These are phyloP conservation scores for Puccinia triticina DNA, from an alignment of 1,284 basidiomycete species.

Conservation along the genomic window DNA sequence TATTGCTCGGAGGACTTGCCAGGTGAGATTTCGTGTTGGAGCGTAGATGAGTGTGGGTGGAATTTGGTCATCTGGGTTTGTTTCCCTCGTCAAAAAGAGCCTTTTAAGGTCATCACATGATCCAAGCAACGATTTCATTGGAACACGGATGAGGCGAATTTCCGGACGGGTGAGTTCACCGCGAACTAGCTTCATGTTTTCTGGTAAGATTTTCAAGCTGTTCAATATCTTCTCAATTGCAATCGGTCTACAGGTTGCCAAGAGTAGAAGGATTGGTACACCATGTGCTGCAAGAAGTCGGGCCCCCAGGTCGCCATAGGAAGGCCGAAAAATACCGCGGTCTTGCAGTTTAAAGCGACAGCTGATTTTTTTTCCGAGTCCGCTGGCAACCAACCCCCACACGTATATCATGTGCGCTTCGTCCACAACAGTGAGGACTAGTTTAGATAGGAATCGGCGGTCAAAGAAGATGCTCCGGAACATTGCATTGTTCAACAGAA, in stretches of 20 bases:
- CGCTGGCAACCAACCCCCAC: slow-evolving; percentile 40
- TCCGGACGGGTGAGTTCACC: slow-evolving; percentile 5
- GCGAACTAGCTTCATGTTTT: neutral
- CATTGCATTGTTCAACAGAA: slow-evolving; percentile 21
- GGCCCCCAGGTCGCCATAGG: slow-evolving; percentile 6
- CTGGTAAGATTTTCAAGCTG: neutral
- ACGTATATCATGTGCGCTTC: neutral
- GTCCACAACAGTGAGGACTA: neutral
- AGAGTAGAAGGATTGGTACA: slow-evolving; percentile 1
- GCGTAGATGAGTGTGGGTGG: slow-evolving; percentile 10
- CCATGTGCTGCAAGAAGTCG: neutral
- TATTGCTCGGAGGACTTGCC: neutral
- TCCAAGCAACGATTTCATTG: neutral
- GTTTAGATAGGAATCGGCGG: neutral
- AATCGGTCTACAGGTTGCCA: slow-evolving; percentile 30
- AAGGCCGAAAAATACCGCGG: slow-evolving; percentile 10
- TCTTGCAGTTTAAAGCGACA: neutral
- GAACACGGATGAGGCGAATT: neutral
- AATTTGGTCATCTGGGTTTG: neutral
- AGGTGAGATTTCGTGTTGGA: neutral
- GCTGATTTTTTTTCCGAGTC: slow-evolving; percentile 1
- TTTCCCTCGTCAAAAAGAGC: neutral
- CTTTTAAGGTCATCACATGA: neutral
- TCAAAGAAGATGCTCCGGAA: slow-evolving; percentile 15
- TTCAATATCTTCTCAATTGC: neutral